A percentile compares a stretch with the other conserved stretches of the same genome.
These are phyloP conservation scores for Vitis amurensis DNA, from an alignment of 164 flowering plant species.

Conservation along the genomic window DNA sequence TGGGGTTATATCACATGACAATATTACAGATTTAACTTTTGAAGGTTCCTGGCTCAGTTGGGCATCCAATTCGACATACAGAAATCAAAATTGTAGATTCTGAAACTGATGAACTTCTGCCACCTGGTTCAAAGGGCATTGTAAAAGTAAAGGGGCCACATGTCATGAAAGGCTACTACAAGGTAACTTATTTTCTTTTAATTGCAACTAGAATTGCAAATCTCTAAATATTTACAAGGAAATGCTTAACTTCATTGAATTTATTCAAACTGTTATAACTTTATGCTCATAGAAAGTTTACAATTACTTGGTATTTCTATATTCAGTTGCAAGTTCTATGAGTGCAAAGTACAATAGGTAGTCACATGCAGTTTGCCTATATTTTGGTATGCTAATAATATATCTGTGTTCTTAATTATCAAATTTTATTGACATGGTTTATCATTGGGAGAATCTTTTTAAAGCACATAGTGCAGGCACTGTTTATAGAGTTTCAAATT, in stretches of 20 bases:
- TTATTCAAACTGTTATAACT: background rate
- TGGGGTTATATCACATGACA: constrained; percentile 25
- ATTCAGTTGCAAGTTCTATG: background rate
- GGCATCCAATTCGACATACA: constrained; percentile 71
- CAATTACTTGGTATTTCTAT: background rate
- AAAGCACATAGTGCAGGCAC: too few relatives aligned
- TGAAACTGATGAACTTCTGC: constrained; percentile 67
- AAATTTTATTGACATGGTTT: too few relatives aligned
- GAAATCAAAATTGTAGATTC: constrained; percentile 75
- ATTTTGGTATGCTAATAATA: too few relatives aligned
- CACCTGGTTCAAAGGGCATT: constrained; percentile 75
- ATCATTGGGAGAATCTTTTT: too few relatives aligned
- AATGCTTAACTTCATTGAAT: background rate
- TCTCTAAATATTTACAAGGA: background rate
- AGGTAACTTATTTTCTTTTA: constrained; percentile 41
- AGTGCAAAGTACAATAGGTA: too few relatives aligned
- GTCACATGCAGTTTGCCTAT: too few relatives aligned
- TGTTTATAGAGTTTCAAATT: too few relatives aligned
- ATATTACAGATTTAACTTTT: constrained; percentile 30
- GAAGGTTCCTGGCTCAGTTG: constrained; percentile 92
- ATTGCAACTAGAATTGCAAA: background rate
- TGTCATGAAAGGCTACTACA: constrained; percentile 93
- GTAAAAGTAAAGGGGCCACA: constrained; percentile 84
- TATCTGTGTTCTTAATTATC: too few relatives aligned
- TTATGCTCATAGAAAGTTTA: background rate